Percentiles rank a stretch among this genome's conserved stretches.
phyloP scores from a whole-genome alignment of 768 basidiomycete species.

The Flagelloscypha sp. region DNA sequence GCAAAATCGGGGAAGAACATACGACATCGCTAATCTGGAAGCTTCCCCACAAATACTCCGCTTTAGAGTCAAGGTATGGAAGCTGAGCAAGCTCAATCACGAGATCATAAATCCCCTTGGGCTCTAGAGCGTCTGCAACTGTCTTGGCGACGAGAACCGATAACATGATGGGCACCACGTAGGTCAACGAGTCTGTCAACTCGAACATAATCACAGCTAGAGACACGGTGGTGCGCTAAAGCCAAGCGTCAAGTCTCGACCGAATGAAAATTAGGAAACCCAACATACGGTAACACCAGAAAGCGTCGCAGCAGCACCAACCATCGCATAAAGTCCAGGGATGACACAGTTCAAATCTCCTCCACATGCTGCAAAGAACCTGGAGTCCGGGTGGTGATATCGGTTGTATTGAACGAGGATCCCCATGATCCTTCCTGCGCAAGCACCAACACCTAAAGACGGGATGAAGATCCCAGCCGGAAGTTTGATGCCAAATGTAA shows the following conservation, averaged over 20 bases:
- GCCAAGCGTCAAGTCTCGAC: slow-evolving; percentile 1
- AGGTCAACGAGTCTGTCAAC: slow-evolving; percentile 86
- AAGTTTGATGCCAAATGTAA: slow-evolving; percentile 90
- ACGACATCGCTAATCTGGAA: slow-evolving; percentile 75
- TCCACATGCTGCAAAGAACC: slow-evolving; percentile 59
- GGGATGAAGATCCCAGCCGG: slow-evolving; percentile 97
- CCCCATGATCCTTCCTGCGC: slow-evolving; percentile 83
- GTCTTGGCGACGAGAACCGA: slow-evolving; percentile 86
- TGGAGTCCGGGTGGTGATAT: slow-evolving; percentile 46
- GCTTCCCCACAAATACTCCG: slow-evolving; percentile 81
- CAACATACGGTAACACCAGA: slow-evolving; percentile 86
- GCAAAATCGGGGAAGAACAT: slow-evolving; percentile 19
- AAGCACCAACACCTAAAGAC: slow-evolving; percentile 89
- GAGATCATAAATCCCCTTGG: slow-evolving; percentile 94
- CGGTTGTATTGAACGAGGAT: slow-evolving; percentile 73
- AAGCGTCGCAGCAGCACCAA: slow-evolving; percentile 88
- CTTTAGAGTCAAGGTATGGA: slow-evolving; percentile 88
- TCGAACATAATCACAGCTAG: slow-evolving; percentile 97
- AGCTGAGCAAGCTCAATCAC: slow-evolving; percentile 89
- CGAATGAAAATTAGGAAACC: not conserved
- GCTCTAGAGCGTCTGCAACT: slow-evolving; percentile 79
- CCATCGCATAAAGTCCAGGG: slow-evolving; percentile 92
- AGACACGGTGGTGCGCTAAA: slow-evolving; percentile 79
- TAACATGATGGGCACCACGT: slow-evolving; percentile 86
- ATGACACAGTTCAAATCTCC: slow-evolving; percentile 68